Evolutionary conservation across 306 rosid genomes (phyloP), one percentile per base, ranked within the genome.

Genomic region (Glycyrrhiza uralensis): DNA sequence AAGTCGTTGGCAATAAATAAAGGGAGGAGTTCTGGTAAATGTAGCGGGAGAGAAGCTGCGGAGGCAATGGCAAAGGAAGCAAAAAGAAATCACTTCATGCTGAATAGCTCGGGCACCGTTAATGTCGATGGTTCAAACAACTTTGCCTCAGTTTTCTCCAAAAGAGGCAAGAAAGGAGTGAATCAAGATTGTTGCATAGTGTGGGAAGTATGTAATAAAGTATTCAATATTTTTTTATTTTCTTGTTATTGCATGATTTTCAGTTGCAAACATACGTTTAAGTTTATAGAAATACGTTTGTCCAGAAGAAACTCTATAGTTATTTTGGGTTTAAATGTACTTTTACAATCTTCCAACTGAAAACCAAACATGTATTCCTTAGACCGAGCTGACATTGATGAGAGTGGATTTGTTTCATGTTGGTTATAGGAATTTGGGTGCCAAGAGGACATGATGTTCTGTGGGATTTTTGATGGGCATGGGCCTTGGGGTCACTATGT

Each of bases 401-500:
- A 41, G 54, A 47, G 54, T 44, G 11, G n/a, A n/a, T n/a, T n/a
- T n/a, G n/a, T n/a, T n/a, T n/a, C n/a, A 58, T 49, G 73, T 71
- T 44, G 61, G 42, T 82, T 15, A 18, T 61, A 92, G 98, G 96
- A 85, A 83, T 92, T 92, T 76, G 98, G 98, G 13, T 87, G 90
- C 86, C 98, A 87, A 83, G 87, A 87, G 50, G 98, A 92, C 78
- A 83, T 86, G 90, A 77, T 89, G 11, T 89, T 86, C 72, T 92
- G 98, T 26, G 98, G 98, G 39, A 69, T 92, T 13, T 92, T 86
- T 62, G 98, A 92, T 38, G 98, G 98, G 35, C 98, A 92, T 23
- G 98, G 98, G 0, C 76, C 86, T 23, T 92, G 98, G 98, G 98
- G 98, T 22, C 96, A 92, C 80, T 92, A 76, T 61, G 94, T 92